phyloP scores from a whole-genome alignment of 2,329 filamentous ascomycete genomes.

The Nemania sp. region DNA sequence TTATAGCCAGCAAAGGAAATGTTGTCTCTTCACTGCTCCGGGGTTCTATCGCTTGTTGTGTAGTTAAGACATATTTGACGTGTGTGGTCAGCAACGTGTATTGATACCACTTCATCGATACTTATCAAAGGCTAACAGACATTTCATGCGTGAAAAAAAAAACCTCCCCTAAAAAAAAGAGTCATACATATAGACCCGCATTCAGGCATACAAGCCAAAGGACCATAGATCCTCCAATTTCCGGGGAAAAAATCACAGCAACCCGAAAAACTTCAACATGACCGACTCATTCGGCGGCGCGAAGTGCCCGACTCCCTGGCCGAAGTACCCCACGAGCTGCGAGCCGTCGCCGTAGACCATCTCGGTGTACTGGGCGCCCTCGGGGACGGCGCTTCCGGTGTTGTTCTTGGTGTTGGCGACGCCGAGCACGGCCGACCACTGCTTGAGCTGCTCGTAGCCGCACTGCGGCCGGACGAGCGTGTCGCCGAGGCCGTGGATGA shows the following conservation, averaged over 20 bases:
- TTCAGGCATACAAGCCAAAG: background rate
- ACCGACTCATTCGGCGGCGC: slow-evolving; percentile 22
- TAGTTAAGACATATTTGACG: too few species aligned
- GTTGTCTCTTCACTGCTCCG: too few species aligned
- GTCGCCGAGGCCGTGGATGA: slow-evolving; percentile 45
- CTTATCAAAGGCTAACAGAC: background rate
- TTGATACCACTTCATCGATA: background rate
- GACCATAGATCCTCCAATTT: background rate
- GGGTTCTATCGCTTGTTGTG: too few species aligned
- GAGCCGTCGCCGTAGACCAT: slow-evolving; percentile 25
- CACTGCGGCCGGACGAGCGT: slow-evolving; percentile 37
- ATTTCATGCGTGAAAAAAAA: background rate
- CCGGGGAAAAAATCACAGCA: background rate
- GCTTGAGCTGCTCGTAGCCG: slow-evolving; percentile 35
- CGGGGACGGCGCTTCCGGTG: slow-evolving; percentile 17
- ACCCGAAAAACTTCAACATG: slow-evolving; percentile 26
- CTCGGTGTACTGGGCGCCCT: slow-evolving; percentile 22
- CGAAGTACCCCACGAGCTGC: slow-evolving; percentile 23
- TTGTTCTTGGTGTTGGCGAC: slow-evolving; percentile 20
- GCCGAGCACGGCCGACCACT: slow-evolving; percentile 28
- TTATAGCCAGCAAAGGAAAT: too few species aligned
- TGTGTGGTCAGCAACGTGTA: background rate
- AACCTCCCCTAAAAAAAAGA: too few species aligned
- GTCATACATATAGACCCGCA: background rate
- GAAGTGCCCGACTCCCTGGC: slow-evolving; percentile 23